Evolutionary conservation across 352 stramenopile genomes (phyloP), one percentile per base, ranked within the genome.

Genomic region (Phytophthora idaei): DNA sequence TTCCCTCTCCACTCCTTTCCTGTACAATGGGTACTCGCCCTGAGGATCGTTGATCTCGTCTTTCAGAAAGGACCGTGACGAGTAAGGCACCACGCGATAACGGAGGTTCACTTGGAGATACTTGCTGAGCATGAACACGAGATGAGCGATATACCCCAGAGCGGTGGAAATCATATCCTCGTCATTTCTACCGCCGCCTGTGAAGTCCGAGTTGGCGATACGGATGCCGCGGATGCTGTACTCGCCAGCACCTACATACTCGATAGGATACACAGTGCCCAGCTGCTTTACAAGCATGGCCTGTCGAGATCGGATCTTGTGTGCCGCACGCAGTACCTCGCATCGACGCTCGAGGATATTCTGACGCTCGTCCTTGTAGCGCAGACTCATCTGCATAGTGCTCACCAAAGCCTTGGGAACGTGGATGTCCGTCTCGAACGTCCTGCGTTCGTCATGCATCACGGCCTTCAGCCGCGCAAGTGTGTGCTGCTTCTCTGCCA

Each of bases 61-160:
- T 44, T 90, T 90, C 36, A 96, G 73, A 52, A 85, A 93, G 4
- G 86, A 94, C 4, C 85, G 81, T 41, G 85, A 94, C 36, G 85
- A 92, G 60, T 90, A 92, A 25, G 86, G 85, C 46, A 92, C 73
- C 46, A 95, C 85, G 11, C 78, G 78, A 74, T 95, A 95, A 5
- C 88, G 83, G 29, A 95, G 70, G 36, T 93, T 95, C 48, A 95
- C 85, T 45, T 93, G 80, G 32, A 95, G 64, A 56, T 95, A 95
- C 67, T 95, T 95, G 79, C 84, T 92, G 27, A 95, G 79, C 83
- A 95, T 93, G 62, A 95, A 95, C 21, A 92, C 83, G 51, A 95
- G 68, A 49, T 95, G 88, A n/a, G 86, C 83, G 57, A 94, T 93
- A 64, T 93, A 94, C 28, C 88, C 88, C 36, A 95, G 71, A 37